phyloP scores from a whole-genome alignment of 2,329 filamentous ascomycete genomes.

The Aspergillus melleus region DNA sequence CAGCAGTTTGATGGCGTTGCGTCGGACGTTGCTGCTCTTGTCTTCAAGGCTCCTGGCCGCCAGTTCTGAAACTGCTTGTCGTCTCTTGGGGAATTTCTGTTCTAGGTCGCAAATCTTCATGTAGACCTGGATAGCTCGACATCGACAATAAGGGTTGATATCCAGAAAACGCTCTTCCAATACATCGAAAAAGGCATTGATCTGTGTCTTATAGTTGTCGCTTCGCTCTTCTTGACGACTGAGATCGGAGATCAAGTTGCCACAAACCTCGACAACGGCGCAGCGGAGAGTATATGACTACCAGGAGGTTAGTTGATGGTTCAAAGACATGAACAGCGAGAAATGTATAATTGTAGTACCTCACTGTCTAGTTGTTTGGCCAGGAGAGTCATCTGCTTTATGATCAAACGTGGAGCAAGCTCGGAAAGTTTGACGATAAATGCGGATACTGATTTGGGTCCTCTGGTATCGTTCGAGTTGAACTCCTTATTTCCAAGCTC shows the following conservation, averaged over 20 bases:
- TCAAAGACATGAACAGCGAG: neutral
- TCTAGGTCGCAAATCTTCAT: slow-evolving; percentile 90
- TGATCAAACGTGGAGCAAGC: slow-evolving; percentile 83
- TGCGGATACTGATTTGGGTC: slow-evolving; percentile 91
- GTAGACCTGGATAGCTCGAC: slow-evolving; percentile 88
- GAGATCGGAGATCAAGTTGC: slow-evolving; percentile 87
- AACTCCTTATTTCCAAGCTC: slow-evolving; percentile 98
- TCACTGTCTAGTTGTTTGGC: slow-evolving; percentile 96
- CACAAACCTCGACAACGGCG: slow-evolving; percentile 93
- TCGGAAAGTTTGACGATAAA: slow-evolving; percentile 95
- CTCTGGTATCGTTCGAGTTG: slow-evolving; percentile 91
- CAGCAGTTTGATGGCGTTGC: slow-evolving; percentile 92
- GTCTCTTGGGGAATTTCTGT: slow-evolving; percentile 89
- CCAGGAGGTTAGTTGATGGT: slow-evolving; percentile 12
- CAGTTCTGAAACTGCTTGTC: slow-evolving; percentile 83
- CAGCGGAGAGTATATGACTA: slow-evolving; percentile 90
- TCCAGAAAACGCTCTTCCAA: slow-evolving; percentile 95
- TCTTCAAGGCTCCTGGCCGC: slow-evolving; percentile 89
- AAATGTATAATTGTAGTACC: slow-evolving; percentile 47
- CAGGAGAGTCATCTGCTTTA: slow-evolving; percentile 95
- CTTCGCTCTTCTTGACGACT: slow-evolving; percentile 88
- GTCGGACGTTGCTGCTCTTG: slow-evolving; percentile 94
- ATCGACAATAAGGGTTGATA: slow-evolving; percentile 93
- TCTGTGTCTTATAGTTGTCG: slow-evolving; percentile 90
- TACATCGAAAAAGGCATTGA: slow-evolving; percentile 96